A percentile compares a stretch with the other conserved stretches of the same genome.
Conservation (phyloP, 2,329 filamentous ascomycete species). For the Zymoseptoria tritici region DNA sequence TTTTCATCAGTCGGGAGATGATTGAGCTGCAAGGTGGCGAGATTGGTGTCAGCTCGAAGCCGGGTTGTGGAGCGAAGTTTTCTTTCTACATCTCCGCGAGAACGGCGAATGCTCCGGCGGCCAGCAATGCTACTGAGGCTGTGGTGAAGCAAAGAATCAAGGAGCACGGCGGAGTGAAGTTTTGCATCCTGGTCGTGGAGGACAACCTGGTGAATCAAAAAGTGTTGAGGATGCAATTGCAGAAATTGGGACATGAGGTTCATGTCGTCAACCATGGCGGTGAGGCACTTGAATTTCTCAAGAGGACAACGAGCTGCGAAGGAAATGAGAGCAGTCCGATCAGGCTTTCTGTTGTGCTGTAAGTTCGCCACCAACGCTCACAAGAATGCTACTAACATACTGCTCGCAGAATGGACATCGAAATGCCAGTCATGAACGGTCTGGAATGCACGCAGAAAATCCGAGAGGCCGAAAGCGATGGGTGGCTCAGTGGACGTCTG, state of each 20-base stretch:
- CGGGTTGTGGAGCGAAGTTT: slow-evolving; percentile 56
- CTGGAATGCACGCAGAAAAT: slow-evolving; percentile 62
- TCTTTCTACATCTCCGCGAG: slow-evolving; percentile 59
- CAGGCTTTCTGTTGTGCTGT: slow-evolving; percentile 4
- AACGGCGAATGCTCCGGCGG: neutral
- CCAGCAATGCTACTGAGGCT: neutral
- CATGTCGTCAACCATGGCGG: slow-evolving; percentile 33
- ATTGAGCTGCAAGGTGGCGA: slow-evolving; percentile 62
- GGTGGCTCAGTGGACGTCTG: slow-evolving; percentile 54
- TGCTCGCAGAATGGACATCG: slow-evolving; percentile 56
- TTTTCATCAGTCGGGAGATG: slow-evolving; percentile 61
- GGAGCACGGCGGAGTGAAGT: neutral
- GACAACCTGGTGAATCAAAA: slow-evolving; percentile 38
- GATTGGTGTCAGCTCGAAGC: slow-evolving; percentile 55
- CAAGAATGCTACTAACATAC: neutral
- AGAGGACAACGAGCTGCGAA: slow-evolving; percentile 16
- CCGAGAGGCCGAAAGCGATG: slow-evolving; percentile 54
- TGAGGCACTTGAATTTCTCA: slow-evolving; percentile 32
- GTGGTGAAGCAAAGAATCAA: neutral
- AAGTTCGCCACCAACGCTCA: neutral
- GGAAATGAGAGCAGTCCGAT: neutral
- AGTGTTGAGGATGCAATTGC: slow-evolving; percentile 35
- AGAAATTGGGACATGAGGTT: slow-evolving; percentile 31
- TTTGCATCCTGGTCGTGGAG: slow-evolving; percentile 23
- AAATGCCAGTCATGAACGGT: slow-evolving; percentile 78